These are phyloP conservation scores for Edaphochlamys debaryana DNA, from an alignment of 139 green algal genomes.

Conservation along the genomic window DNA sequence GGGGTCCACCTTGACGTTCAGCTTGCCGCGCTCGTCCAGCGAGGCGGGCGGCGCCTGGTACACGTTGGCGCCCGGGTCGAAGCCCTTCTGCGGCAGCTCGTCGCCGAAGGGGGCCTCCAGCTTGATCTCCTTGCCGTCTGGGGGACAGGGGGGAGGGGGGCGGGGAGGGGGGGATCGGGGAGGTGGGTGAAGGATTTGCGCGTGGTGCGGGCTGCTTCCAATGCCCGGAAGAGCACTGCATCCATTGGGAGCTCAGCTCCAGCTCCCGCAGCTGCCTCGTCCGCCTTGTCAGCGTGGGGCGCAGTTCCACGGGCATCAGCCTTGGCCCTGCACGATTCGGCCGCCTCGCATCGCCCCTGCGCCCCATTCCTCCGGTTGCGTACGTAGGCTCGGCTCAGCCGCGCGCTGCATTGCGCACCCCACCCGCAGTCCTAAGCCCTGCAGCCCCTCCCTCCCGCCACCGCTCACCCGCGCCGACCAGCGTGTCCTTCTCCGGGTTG, in stretches of 20 bases:
- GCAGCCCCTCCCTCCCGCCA: too few relatives aligned
- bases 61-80: constrained; percentile 71
- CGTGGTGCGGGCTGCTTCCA: background rate
- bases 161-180: background rate
- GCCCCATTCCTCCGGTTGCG: too few relatives aligned
- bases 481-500: constrained; percentile 93
- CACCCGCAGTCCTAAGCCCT: background rate
- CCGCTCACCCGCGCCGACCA: constrained; percentile 58
- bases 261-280: too few relatives aligned
- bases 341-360: too few relatives aligned
- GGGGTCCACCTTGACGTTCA: constrained; percentile 73
- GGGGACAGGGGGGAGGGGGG: background rate
- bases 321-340: too few relatives aligned
- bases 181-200: too few relatives aligned
- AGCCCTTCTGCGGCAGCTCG: constrained; percentile 88
- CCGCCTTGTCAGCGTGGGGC: too few relatives aligned
- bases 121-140: constrained; percentile 89
- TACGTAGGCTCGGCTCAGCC: too few relatives aligned
- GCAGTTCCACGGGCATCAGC: too few relatives aligned
- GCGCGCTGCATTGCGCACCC: too few relatives aligned
- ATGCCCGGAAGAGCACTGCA: too few relatives aligned
- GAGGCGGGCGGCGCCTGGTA: constrained; percentile 37
- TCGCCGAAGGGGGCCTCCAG: constrained; percentile 85
- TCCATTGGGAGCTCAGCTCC: background rate
- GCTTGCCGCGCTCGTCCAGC: constrained; percentile 17